These are phyloP conservation scores for Aspergillus baeticus DNA, from an alignment of 495 filamentous ascomycete species.

Conservation along the genomic window DNA sequence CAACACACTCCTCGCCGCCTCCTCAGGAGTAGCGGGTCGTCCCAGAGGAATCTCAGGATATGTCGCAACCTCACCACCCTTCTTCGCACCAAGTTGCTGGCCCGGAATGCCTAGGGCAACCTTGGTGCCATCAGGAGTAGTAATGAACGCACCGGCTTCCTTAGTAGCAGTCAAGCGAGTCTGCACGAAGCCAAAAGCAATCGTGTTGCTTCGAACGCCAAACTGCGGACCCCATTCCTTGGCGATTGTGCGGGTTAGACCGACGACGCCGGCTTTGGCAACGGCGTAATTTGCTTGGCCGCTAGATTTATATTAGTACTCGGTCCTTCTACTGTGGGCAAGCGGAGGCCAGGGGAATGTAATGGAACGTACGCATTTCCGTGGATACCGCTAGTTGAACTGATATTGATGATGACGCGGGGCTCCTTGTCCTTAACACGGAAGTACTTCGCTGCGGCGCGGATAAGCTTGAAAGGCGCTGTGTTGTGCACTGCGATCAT, in stretches of 20 bases:
- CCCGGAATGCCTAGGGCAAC: slow-evolving; percentile 75
- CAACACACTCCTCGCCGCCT: slow-evolving; percentile 76
- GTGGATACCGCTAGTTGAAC: slow-evolving; percentile 73
- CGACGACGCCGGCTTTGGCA: slow-evolving; percentile 77
- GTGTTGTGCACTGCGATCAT: slow-evolving; percentile 79
- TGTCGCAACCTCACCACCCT: slow-evolving; percentile 34
- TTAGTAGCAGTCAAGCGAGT: slow-evolving; percentile 79
- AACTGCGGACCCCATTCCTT: slow-evolving; percentile 90
- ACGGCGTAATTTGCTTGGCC: slow-evolving; percentile 84
- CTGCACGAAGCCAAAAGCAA: slow-evolving; percentile 77
- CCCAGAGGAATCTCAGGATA: slow-evolving; percentile 73
- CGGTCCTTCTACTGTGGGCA: neutral
- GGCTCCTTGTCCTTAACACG: slow-evolving; percentile 79
- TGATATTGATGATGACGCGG: slow-evolving; percentile 78
- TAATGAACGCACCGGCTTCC: slow-evolving; percentile 75
- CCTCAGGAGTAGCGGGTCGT: slow-evolving; percentile 70
- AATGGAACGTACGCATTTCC: slow-evolving; percentile 65
- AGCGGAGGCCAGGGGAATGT: neutral
- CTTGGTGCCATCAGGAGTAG: slow-evolving; percentile 71
- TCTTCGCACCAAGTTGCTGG: slow-evolving; percentile 46
- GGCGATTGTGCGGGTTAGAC: slow-evolving; percentile 80
- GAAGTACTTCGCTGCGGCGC: slow-evolving; percentile 80
- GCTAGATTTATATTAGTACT: slow-evolving; percentile 19
- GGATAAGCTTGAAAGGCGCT: slow-evolving; percentile 77
- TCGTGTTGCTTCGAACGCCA: slow-evolving; percentile 78